Evolutionary conservation across 257 asterid species (phyloP).

Genomic region (Mitragyna speciosa): DNA sequence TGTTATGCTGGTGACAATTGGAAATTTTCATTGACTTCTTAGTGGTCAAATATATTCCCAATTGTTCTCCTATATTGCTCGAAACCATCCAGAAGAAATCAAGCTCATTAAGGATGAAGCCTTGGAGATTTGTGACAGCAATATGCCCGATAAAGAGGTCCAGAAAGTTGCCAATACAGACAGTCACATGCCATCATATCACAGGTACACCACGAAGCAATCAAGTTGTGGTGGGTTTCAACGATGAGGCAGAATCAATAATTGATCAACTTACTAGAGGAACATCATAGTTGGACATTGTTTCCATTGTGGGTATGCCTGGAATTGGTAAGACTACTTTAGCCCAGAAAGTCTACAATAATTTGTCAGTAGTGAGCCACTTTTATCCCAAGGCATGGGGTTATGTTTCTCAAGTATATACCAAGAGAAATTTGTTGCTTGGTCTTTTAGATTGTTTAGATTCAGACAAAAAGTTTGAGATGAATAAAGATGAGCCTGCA

Average conservation of each 20-base stretch:
- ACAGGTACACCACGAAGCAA: background rate
- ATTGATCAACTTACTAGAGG: background rate
- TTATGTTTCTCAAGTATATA: background rate
- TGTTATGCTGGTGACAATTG: background rate
- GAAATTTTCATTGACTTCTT: slow-evolving; percentile 9
- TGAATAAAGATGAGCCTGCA: too few species aligned
- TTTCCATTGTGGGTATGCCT: slow-evolving; percentile 10
- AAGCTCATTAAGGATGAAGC: background rate
- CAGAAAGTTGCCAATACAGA: background rate
- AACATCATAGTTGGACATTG: background rate
- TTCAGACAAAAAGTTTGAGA: background rate
- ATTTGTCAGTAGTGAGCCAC: background rate
- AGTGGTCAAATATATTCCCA: background rate
- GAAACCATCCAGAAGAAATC: background rate
- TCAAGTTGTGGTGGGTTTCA: background rate
- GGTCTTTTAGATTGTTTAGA: too few species aligned
- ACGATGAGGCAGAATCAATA: background rate
- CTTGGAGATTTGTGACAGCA: background rate
- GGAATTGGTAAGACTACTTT: slow-evolving; percentile 12
- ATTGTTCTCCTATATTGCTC: background rate
- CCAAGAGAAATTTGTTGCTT: background rate
- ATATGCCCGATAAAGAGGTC: background rate
- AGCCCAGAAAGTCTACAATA: slow-evolving; percentile 1
- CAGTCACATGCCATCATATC: background rate
- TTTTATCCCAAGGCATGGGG: background rate